Evolutionary conservation across 2,329 filamentous ascomycete species (phyloP).

Genomic region (Fusarium sp.): DNA sequence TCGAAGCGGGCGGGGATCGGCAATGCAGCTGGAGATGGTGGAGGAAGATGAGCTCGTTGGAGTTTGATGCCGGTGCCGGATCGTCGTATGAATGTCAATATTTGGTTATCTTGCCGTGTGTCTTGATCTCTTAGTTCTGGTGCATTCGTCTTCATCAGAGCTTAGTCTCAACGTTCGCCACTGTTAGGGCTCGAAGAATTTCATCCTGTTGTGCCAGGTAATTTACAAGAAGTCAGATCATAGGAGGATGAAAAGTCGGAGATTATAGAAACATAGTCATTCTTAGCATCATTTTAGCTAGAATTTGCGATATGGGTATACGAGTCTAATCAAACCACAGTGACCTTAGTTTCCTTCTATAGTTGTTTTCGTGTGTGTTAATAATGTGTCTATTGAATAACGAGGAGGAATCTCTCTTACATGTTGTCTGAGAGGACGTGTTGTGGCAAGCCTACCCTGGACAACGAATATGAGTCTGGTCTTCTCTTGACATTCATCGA

Average conservation of each 20-base stretch:
- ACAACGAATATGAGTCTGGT: neutral
- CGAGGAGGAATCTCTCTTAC: neutral
- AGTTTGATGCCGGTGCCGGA: constrained; percentile 21
- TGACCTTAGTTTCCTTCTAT: no score
- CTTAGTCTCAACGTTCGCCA: neutral
- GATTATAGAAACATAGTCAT: neutral
- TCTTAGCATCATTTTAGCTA: neutral
- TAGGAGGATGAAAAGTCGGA: neutral
- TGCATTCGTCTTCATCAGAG: neutral
- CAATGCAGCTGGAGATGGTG: constrained; percentile 21
- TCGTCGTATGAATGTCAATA: constrained; percentile 14
- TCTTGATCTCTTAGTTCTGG: neutral
- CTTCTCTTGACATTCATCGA: no score
- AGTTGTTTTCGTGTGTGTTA: neutral
- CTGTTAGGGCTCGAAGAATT: neutral
- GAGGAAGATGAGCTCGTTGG: constrained; percentile 12
- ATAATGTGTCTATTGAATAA: neutral
- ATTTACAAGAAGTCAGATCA: neutral
- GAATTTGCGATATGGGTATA: neutral
- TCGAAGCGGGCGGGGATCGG: constrained; percentile 30
- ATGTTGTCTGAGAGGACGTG: neutral
- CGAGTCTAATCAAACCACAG: neutral
- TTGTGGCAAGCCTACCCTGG: neutral
- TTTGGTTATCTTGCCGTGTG: constrained; percentile 5
- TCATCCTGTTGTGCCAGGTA: neutral